A percentile compares a stretch with the other conserved stretches of the same genome.
Evolutionary conservation across 1,284 basidiomycete genomes (phyloP).

Genomic region (Rhodotorula sp.): DNA sequence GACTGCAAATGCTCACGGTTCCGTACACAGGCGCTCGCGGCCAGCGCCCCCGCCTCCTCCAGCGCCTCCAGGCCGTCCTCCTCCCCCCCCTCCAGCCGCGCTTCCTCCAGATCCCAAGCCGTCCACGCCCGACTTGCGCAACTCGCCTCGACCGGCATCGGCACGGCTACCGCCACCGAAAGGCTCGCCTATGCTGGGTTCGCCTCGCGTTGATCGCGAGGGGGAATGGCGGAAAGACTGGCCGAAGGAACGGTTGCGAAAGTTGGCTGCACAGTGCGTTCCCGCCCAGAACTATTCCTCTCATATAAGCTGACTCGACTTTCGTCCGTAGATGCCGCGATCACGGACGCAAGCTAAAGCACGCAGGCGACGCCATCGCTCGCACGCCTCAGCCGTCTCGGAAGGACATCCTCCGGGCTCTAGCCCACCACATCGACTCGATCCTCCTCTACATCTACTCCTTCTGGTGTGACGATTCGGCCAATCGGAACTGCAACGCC

Average conservation of each 20-base stretch:
- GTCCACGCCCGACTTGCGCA: neutral
- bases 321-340: slow-evolving; percentile 36
- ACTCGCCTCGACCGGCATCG: neutral
- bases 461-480: slow-evolving; percentile 55
- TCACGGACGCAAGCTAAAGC: slow-evolving; percentile 47
- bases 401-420: slow-evolving; percentile 44
- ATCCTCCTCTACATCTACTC: slow-evolving; percentile 54
- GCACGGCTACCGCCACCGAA: neutral
- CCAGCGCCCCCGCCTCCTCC: neutral
- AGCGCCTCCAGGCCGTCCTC: neutral
- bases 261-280: slow-evolving; percentile 26
- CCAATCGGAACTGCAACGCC: slow-evolving; percentile 26
- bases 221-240: slow-evolving; percentile 32
- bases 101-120: neutral
- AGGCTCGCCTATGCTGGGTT: neutral
- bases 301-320: neutral
- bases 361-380: slow-evolving; percentile 45
- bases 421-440: slow-evolving; percentile 54
- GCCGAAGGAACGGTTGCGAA: slow-evolving; percentile 33
- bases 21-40: neutral
- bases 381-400: slow-evolving; percentile 5
- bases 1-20: neutral
- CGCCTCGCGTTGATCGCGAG: neutral
- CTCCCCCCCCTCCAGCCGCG: neutral
- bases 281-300: too few species aligned